Base-by-base conservation (phyloP, 2,329 filamentous ascomycete species). In the Graphium sp. region DNA sequence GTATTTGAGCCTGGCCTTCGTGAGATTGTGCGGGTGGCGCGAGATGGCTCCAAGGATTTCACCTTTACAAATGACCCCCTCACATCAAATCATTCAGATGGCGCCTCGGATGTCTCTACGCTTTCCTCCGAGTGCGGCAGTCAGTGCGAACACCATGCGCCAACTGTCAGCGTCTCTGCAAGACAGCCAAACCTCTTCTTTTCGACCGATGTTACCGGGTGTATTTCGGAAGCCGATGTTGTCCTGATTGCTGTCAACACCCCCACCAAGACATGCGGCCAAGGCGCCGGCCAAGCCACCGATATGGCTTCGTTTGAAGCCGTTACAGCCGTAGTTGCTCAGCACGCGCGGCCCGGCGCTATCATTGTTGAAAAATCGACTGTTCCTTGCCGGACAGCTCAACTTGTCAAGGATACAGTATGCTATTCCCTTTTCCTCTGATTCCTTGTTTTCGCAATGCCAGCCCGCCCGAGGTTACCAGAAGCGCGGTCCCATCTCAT, bases 301-400 rank as follows among this genome's bases (percentile, higher is more conserved):
- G 76, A 85, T 40, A 68, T 85, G 55, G 69, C 68, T 2, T 69
- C 71, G 8, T 66, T 85, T 16, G 78, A 85, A 46, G 68, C 68
- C 12, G 78, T 76, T 5, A 71, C 70, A 2, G 60, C 64, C 28
- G 67, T 69, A 31, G 73, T 85, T 19, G 79, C 77, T 7, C 56
- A 66, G 37, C 58, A 74, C 35, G 74, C 78, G 4, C 69, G 63
- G 18, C 56, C 62, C 12, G 74, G 73, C 26, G 69, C 75, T 31
- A 79, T 85, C 31, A 69, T 87, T 28, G 79, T 85, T 13, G 79
- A 85, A 55, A 87, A 85, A 56, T 78, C 71, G 32, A 87, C 80
- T 0, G 80, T 85, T 16, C 80, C 80, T 3, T 81, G 75, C 46
- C 60, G 74, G 35, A 84, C 79, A 5, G 75, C 77, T 2, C 64